A percentile compares a stretch with the other conserved stretches of the same genome.
phyloP scores from a whole-genome alignment of 2,329 filamentous ascomycete genomes.

The Cryoendolithus antarcticus region DNA sequence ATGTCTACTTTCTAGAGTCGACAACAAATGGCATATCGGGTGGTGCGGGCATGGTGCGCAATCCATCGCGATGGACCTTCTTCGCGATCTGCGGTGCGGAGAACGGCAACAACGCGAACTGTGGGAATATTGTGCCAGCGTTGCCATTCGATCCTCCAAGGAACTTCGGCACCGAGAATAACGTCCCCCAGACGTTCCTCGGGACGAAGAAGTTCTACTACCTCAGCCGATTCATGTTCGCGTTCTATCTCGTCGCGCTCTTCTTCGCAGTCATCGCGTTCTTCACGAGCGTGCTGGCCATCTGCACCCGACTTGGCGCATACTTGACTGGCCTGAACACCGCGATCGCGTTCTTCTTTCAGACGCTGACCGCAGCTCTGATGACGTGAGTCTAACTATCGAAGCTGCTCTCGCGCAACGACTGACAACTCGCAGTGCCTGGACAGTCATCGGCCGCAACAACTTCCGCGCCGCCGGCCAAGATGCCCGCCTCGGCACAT shows the following conservation, averaged over 20 bases:
- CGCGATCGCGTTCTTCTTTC: conserved; percentile 54
- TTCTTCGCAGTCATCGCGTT: conserved; percentile 64
- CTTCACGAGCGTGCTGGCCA: conserved; percentile 55
- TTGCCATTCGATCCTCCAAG: conserved; percentile 51
- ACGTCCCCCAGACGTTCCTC: conserved; percentile 43
- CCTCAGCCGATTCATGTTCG: conserved; percentile 84
- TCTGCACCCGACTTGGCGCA: conserved; percentile 58
- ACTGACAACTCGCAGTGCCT: conserved; percentile 36
- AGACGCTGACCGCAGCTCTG: conserved; percentile 51
- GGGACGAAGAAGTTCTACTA: conserved; percentile 59
- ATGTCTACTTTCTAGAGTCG: conserved; percentile 77
- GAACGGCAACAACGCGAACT: conserved; percentile 45
- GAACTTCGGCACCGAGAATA: conserved; percentile 47
- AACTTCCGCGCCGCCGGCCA: conserved; percentile 47
- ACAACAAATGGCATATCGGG: conserved; percentile 61
- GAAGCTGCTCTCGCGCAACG: background rate
- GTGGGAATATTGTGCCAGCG: conserved; percentile 48
- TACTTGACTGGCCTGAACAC: conserved; percentile 51
- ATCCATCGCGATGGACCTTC: conserved; percentile 74
- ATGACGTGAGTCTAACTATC: conserved; percentile 54
- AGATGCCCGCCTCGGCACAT: conserved; percentile 49
- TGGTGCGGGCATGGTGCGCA: conserved; percentile 39
- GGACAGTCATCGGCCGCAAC: conserved; percentile 59
- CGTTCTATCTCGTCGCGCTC: conserved; percentile 74
- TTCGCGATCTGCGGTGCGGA: conserved; percentile 65